These are phyloP conservation scores for Leishmania arabica DNA, from an alignment of 208 protist genomes.

Conservation along the genomic window DNA sequence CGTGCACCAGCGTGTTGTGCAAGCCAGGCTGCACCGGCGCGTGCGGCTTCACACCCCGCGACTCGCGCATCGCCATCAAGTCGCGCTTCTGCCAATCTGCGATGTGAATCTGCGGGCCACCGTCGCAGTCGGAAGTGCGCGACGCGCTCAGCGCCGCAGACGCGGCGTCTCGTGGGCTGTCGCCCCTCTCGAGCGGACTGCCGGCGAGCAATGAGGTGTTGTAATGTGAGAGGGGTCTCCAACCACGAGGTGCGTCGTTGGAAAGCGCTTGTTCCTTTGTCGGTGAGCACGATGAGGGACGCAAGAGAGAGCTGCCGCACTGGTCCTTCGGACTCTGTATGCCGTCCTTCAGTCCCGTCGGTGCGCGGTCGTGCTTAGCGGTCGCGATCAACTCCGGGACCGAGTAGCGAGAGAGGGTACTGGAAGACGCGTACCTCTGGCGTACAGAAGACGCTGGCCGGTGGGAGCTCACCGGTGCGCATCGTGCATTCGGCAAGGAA, in stretches of 20 bases:
- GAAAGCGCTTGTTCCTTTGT: not conserved
- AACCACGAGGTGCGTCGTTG: not conserved
- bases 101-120: not conserved
- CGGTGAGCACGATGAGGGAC: not conserved
- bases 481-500: not conserved
- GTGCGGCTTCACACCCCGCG: conserved; percentile 7
- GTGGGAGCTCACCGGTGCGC: not conserved
- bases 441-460: not conserved
- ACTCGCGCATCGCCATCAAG: conserved; percentile 4
- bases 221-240: not conserved
- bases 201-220: not conserved
- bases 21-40: conserved; percentile 3
- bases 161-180: not conserved
- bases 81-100: conserved; percentile 10
- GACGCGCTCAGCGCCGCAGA: not conserved
- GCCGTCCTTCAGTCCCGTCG: not conserved
- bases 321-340: too few species aligned
- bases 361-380: not conserved
- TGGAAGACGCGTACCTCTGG: not conserved
- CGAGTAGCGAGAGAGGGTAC: not conserved
- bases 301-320: not conserved
- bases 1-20: conserved; percentile 11
- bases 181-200: not conserved
- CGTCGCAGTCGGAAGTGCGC: not conserved
- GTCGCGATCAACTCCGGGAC: not conserved